Evolutionary conservation across 257 asterid genomes (phyloP).

Genomic region (Galeopsis tetrahit): DNA sequence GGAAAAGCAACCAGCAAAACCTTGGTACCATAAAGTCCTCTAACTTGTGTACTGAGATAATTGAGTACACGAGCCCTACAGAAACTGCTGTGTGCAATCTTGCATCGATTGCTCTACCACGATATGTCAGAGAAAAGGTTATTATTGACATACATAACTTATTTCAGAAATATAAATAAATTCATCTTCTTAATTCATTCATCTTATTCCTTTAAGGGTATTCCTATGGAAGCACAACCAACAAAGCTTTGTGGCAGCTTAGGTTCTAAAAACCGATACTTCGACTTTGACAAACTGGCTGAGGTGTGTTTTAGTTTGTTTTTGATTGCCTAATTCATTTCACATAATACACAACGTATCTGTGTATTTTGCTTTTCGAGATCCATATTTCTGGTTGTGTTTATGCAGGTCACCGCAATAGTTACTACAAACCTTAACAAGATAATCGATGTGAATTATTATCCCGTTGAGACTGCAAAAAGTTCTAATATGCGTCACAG

Average conservation of each 20-base stretch:
- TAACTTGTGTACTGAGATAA: constrained; percentile 91
- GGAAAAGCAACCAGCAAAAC: constrained; percentile 97
- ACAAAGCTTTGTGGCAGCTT: constrained; percentile 93
- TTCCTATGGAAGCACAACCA: constrained; percentile 79
- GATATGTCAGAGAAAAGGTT: constrained; percentile 95
- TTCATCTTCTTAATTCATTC: neutral
- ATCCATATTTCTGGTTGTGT: constrained; percentile 14
- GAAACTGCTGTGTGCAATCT: constrained; percentile 98
- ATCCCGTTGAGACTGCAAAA: constrained; percentile 95
- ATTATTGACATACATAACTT: constrained; percentile 14
- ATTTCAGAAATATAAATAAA: neutral
- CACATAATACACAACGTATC: neutral
- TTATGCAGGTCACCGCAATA: constrained; percentile 70
- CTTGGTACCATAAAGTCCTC: constrained; percentile 93
- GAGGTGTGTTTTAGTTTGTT: constrained; percentile 59
- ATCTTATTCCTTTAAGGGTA: constrained; percentile 55
- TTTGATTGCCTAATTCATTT: neutral
- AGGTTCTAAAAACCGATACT: constrained; percentile 77
- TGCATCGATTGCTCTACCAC: constrained; percentile 93
- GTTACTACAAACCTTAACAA: constrained; percentile 87
- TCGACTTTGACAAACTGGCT: constrained; percentile 90
- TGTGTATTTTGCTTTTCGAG: neutral
- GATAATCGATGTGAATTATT: constrained; percentile 83
- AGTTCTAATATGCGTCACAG: constrained; percentile 88
- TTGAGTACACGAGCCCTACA: constrained; percentile 83